Percentiles rank a stretch among this genome's conserved stretches.
Evolutionary conservation across 2,329 filamentous ascomycete species (phyloP).

Genomic region (Nannizziopsis arthrosporioides): DNA sequence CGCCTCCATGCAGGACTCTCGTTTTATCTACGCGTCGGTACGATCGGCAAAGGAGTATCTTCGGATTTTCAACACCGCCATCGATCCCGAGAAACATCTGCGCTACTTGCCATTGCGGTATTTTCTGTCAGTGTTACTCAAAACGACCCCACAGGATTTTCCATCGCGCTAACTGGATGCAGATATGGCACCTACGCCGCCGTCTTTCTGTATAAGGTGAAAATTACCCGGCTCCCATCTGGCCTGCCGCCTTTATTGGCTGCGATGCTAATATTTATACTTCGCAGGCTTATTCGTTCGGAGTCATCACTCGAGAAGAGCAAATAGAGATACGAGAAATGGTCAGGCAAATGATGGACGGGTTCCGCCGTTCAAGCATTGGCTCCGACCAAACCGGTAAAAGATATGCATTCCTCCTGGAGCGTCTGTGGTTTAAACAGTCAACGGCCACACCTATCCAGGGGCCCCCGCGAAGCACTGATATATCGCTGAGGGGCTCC

Average conservation of each 20-base stretch:
- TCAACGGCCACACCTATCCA: conserved; percentile 18
- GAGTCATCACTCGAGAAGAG: conserved; percentile 46
- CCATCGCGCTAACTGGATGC: not conserved
- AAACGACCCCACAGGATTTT: not conserved
- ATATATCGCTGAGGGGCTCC: conserved; percentile 15
- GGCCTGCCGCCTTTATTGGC: not conserved
- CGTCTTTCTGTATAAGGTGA: conserved; percentile 53
- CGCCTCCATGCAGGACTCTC: conserved; percentile 49
- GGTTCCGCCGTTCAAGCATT: conserved; percentile 47
- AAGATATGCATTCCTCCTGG: conserved; percentile 49
- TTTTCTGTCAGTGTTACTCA: conserved; percentile 41
- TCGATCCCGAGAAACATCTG: conserved; percentile 47
- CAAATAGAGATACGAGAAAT: conserved; percentile 46
- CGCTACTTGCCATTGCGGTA: conserved; percentile 55
- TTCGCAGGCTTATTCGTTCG: conserved; percentile 44
- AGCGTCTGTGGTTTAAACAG: conserved; percentile 45
- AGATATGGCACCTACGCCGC: conserved; percentile 49
- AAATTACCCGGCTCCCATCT: not conserved
- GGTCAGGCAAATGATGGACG: conserved; percentile 47
- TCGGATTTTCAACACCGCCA: conserved; percentile 47
- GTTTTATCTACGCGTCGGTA: conserved; percentile 56
- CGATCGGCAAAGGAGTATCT: conserved; percentile 53
- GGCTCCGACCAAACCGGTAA: conserved; percentile 50
- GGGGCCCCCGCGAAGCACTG: conserved; percentile 18
- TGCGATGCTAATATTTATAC: not conserved